Percentiles rank a stretch among this genome's conserved stretches.
These are phyloP conservation scores for Endocladia muricata DNA, from an alignment of 31 red algal species.

Conservation along the genomic window DNA sequence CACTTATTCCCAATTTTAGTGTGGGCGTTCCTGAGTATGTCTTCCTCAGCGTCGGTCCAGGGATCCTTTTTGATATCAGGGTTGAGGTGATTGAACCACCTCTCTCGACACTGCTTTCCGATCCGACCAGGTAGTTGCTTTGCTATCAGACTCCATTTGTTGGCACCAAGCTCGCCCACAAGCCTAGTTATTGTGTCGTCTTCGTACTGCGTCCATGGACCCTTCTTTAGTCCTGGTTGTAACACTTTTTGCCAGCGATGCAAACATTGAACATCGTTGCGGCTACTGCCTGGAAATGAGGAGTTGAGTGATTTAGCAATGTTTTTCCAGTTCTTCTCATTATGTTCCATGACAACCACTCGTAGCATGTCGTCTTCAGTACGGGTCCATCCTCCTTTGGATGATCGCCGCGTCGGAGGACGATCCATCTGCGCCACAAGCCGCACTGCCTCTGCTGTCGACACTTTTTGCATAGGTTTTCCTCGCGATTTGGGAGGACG, in stretches of 20 bases:
- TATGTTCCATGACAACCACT: slow-evolving; percentile 73
- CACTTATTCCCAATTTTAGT: slow-evolving; percentile 84
- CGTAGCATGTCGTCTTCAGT: slow-evolving; percentile 90
- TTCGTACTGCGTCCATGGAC: slow-evolving; percentile 94
- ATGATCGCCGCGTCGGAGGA: slow-evolving; percentile 71
- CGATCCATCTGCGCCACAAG: slow-evolving; percentile 74
- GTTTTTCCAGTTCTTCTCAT: slow-evolving; percentile 86
- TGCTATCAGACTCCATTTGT: slow-evolving; percentile 94
- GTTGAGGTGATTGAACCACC: slow-evolving; percentile 98
- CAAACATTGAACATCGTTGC: slow-evolving; percentile 93
- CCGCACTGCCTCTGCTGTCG: slow-evolving; percentile 58
- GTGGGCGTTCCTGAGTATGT: slow-evolving; percentile 71
- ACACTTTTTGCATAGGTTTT: slow-evolving; percentile 41
- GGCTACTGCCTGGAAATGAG: slow-evolving; percentile 55
- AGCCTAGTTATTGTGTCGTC: slow-evolving; percentile 86
- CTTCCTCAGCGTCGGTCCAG: slow-evolving; percentile 92
- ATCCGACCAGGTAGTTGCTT: slow-evolving; percentile 85
- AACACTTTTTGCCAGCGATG: slow-evolving; percentile 98
- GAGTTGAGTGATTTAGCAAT: slow-evolving; percentile 81
- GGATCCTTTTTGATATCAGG: slow-evolving; percentile 86
- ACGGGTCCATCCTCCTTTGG: slow-evolving; percentile 87
- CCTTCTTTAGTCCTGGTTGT: slow-evolving; percentile 84
- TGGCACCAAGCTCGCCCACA: slow-evolving; percentile 68
- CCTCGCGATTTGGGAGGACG: slow-evolving; percentile 27
- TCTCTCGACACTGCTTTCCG: slow-evolving; percentile 93